A percentile compares a stretch with the other conserved stretches of the same genome.
Evolutionary conservation across 306 rosid genomes (phyloP).

Genomic region (Vigna trinervia): DNA sequence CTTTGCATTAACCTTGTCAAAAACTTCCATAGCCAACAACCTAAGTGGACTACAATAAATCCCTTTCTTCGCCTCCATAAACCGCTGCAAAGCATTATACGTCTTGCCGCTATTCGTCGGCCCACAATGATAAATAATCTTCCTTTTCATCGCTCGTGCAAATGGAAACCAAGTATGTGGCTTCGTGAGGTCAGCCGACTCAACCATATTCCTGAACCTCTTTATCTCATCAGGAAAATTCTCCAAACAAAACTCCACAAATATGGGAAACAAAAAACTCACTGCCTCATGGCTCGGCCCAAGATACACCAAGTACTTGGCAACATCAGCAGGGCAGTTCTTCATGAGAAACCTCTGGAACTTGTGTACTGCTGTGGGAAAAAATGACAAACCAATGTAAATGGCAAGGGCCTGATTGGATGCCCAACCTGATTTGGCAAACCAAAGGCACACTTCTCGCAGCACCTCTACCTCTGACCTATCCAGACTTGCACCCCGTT

Average conservation of each 20-base stretch:
- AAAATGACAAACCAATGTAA: slow-evolving; percentile 88
- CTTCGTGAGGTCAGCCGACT: slow-evolving; percentile 80
- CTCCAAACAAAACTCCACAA: slow-evolving; percentile 84
- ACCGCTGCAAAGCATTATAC: slow-evolving; percentile 85
- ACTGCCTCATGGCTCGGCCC: slow-evolving; percentile 73
- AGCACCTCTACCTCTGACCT: slow-evolving; percentile 56
- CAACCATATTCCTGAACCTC: slow-evolving; percentile 67
- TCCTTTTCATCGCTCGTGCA: slow-evolving; percentile 92
- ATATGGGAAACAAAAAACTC: slow-evolving; percentile 83
- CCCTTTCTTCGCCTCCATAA: slow-evolving; percentile 88
- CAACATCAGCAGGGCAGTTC: slow-evolving; percentile 64
- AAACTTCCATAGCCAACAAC: slow-evolving; percentile 94
- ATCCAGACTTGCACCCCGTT: slow-evolving; percentile 47
- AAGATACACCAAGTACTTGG: slow-evolving; percentile 62
- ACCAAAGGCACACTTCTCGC: slow-evolving; percentile 48
- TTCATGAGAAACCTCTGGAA: slow-evolving; percentile 59
- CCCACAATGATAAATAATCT: slow-evolving; percentile 91
- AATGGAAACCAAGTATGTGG: slow-evolving; percentile 97
- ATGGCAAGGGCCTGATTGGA: slow-evolving; percentile 89
- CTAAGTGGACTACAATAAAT: slow-evolving; percentile 89
- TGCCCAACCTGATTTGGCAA: slow-evolving; percentile 82
- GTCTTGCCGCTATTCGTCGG: slow-evolving; percentile 98
- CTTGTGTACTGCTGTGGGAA: slow-evolving; percentile 77
- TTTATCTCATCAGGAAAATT: slow-evolving; percentile 78
- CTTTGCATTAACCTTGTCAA: slow-evolving; percentile 84